phyloP scores from a whole-genome alignment of 345 rosid genomes.

The Populus davidiana region DNA sequence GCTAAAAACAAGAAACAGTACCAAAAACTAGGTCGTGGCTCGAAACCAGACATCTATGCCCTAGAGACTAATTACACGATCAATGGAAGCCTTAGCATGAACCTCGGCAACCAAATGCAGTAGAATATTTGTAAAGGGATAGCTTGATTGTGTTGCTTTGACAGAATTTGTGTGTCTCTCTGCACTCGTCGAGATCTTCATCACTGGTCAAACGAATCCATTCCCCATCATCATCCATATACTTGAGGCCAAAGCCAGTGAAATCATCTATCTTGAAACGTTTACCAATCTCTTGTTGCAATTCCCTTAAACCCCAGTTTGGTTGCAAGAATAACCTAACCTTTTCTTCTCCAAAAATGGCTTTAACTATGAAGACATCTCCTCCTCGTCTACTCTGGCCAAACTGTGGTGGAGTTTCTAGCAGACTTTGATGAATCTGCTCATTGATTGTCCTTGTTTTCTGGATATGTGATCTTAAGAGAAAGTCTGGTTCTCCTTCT shows the following conservation, averaged over 20 bases:
- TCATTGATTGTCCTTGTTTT: constrained; percentile 34
- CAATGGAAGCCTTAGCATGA: background rate
- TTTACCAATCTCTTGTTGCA: constrained; percentile 22
- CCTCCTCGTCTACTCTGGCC: constrained; percentile 12
- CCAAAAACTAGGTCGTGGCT: no score
- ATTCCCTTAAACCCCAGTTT: constrained; percentile 23
- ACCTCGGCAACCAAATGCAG: background rate
- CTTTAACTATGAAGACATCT: constrained; percentile 53
- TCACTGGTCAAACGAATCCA: constrained; percentile 36
- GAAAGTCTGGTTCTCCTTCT: constrained; percentile 45
- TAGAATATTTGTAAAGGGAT: constrained; percentile 41
- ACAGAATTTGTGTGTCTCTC: constrained; percentile 52
- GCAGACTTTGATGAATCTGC: constrained; percentile 22
- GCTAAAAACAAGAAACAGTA: no score
- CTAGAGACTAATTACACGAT: no score
- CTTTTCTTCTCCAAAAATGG: constrained; percentile 58
- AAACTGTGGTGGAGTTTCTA: constrained; percentile 34
- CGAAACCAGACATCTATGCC: no score
- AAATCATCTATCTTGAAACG: constrained; percentile 19
- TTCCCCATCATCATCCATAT: constrained; percentile 32
- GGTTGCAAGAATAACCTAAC: constrained; percentile 27
- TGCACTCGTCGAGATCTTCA: constrained; percentile 68
- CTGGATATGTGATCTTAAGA: constrained; percentile 56
- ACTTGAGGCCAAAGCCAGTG: constrained; percentile 22
- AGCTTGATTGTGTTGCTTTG: constrained; percentile 54